phyloP scores from a whole-genome alignment of 148 eudicot species.

The Linanthus parryae region DNA sequence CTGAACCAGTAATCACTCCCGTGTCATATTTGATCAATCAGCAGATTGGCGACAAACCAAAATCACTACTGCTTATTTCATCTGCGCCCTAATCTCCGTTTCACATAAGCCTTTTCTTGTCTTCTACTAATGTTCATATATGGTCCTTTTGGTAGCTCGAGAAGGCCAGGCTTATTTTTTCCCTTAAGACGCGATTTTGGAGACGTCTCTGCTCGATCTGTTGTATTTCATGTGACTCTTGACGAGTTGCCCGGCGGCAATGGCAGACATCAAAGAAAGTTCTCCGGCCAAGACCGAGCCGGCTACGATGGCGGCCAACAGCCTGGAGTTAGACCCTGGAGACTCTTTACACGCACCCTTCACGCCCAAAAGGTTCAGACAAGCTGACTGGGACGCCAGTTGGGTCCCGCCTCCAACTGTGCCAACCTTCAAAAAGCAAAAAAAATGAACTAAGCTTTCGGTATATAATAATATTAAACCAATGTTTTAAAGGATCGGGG shows the following conservation, averaged over 20 bases:
- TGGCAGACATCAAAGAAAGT: conserved; percentile 36
- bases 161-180: no score
- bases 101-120: no score
- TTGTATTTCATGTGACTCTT: conserved; percentile 39
- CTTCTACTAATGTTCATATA: no score
- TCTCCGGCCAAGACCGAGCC: conserved; percentile 37
- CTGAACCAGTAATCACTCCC: no score
- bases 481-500: no score
- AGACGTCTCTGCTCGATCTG: conserved; percentile 31
- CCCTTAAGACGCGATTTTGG: conserved; percentile 16
- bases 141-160: no score
- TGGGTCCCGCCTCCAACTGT: conserved; percentile 40
- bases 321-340: conserved; percentile 32
- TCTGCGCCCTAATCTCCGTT: no score
- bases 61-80: no score
- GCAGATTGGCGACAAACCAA: no score
- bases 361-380: conserved; percentile 33
- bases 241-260: conserved; percentile 33
- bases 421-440: conserved; percentile 20
- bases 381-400: conserved; percentile 34
- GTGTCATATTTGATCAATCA: no score
- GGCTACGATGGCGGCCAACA: conserved; percentile 29
- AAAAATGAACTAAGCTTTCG: neutral
- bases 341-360: conserved; percentile 24
- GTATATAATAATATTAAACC: no score